Base-by-base conservation (phyloP, 2,329 filamentous ascomycete species). In the Coniochaeta hoffmannii region DNA sequence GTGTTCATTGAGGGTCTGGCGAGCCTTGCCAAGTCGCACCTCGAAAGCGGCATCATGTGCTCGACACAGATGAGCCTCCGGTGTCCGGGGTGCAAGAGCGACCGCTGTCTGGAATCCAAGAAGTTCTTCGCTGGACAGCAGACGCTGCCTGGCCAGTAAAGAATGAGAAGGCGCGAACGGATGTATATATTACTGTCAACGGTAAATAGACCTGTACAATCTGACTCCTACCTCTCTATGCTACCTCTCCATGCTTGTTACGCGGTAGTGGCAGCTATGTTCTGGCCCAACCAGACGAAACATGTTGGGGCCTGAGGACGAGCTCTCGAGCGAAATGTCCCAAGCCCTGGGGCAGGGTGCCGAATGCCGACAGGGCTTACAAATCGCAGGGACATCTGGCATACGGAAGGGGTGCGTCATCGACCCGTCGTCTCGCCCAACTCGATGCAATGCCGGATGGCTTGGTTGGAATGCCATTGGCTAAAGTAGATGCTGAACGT, bases 11-110 rank as follows among this genome's bases (percentile, higher is more conserved):
- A 88, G 61, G 94, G 89, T 1, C 78, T 99, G 53, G 94, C 93
- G 11, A 87, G 96, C 66, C 82, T 99, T 62, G 94, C 92, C 8
- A 87, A 88, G 66, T 72, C 77, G 15, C 95, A 99, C 73, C 73
- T 99, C 53, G 76, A 84, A 53, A 85, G 82, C 59, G 87, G 87
- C 5, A 63, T 75, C 10, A 67, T 76, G 10, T 93, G 89, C 69
- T 95, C 89, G 30, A 76, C 77, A 56, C 94, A 97, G 73, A 91
- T 99, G 89, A 85, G 84, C 9, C 73, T 99, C 62, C 85, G 94
- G 63, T 99, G 94, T 73, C 94, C 95, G 1, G 92, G 89, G 6
- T 99, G 94, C 74, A 92, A 84, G 72, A 97, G 89, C 67, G 90
- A 95, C 65, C 82, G 87, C 64, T 99, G 94, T 71, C 71, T 86